Conservation (phyloP, 805 yeast genomes). For the Hagleromyces aurorensis region DNA sequence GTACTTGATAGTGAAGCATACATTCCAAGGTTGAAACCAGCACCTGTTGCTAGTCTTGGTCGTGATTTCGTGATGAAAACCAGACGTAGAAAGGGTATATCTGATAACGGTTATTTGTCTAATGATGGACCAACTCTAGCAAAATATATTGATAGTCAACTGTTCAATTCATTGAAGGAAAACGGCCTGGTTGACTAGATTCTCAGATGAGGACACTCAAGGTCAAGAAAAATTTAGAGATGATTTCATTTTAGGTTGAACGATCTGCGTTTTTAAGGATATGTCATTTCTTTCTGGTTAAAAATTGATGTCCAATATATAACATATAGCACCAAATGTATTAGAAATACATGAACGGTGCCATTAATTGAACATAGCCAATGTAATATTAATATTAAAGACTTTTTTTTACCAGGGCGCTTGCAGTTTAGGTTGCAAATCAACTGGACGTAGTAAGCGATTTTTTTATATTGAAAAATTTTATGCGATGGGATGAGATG, state of each 20-base stretch:
- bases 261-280: too few species aligned
- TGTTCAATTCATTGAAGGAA: conserved; percentile 45
- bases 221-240: too few species aligned
- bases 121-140: conserved; percentile 36
- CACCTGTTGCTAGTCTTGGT: conserved; percentile 60
- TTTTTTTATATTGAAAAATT: conserved; percentile 4
- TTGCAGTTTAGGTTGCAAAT: too few species aligned
- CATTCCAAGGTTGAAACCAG: conserved; percentile 69
- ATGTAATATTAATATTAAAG: too few species aligned
- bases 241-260: too few species aligned
- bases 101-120: conserved; percentile 42
- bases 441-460: conserved; percentile 2
- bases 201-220: too few species aligned
- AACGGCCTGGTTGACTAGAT: conserved; percentile 42
- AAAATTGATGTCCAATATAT: too few species aligned
- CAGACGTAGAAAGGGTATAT: conserved; percentile 77
- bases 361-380: too few species aligned
- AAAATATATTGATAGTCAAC: conserved; percentile 57
- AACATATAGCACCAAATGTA: too few species aligned
- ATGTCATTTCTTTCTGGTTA: too few species aligned
- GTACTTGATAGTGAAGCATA: conserved; percentile 64
- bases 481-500: conserved; percentile 23
- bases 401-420: too few species aligned
- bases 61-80: conserved; percentile 88
- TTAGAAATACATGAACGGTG: too few species aligned